Evolutionary conservation across 345 rosid species (phyloP).

Genomic region (Euphorbia pulcherrima): DNA sequence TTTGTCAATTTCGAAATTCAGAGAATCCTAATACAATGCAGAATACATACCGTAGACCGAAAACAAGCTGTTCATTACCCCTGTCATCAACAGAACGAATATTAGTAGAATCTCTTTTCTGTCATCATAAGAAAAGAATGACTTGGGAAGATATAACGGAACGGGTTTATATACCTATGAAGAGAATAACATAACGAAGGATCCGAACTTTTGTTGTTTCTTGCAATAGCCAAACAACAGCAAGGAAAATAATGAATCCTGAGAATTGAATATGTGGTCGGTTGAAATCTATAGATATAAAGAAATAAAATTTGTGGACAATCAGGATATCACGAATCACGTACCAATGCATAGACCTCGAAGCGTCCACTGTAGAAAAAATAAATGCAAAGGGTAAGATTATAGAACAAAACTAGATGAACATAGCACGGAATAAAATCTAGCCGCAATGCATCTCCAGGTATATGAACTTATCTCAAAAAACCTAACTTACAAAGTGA

Average conservation of each 20-base stretch:
- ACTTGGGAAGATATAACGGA: background rate
- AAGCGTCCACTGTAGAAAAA: conserved; percentile 80
- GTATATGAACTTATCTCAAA: too few species aligned
- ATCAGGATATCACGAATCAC: conserved; percentile 16
- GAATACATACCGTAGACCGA: conserved; percentile 72
- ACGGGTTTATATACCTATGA: conserved; percentile 63
- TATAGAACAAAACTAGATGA: conserved; percentile 8
- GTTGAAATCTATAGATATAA: conserved; percentile 14
- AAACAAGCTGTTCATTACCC: conserved; percentile 97
- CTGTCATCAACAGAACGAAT: conserved; percentile 42
- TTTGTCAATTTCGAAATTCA: too few species aligned
- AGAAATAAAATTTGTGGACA: background rate
- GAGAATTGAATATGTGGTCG: conserved; percentile 20
- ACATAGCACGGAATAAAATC: conserved; percentile 3
- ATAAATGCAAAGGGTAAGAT: background rate
- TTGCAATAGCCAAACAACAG: conserved; percentile 81
- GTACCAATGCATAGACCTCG: conserved; percentile 88
- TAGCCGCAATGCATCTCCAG: too few species aligned
- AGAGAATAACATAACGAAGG: conserved; percentile 88
- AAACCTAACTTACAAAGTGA: too few species aligned
- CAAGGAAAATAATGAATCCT: conserved; percentile 89
- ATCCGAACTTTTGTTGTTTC: conserved; percentile 66
- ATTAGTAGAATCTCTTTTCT: conserved; percentile 13
- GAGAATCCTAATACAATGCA: too few species aligned
- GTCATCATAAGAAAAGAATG: background rate